Evolutionary conservation across 306 rosid species (phyloP).

Genomic region (Clitoria ternatea): DNA sequence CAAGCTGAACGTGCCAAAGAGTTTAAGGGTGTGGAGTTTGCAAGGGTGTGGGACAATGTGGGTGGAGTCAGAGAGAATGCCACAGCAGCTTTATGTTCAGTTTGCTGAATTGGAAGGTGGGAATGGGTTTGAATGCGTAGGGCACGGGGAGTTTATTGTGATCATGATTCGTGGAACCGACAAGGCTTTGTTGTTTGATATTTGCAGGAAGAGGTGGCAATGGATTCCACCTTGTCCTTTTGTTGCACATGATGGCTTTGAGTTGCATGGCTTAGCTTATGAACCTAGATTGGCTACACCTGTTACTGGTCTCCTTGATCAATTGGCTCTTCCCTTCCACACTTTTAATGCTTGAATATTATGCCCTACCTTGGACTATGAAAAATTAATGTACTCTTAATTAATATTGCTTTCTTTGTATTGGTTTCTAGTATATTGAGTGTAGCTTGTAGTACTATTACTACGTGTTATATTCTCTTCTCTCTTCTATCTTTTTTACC

Average conservation of each 20-base stretch:
- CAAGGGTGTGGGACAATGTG: slow-evolving; percentile 77
- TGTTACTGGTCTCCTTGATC: slow-evolving; percentile 71
- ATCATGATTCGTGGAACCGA: slow-evolving; percentile 49
- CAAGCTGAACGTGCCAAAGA: slow-evolving; percentile 76
- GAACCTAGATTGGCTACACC: slow-evolving; percentile 85
- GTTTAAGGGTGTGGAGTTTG: slow-evolving; percentile 79
- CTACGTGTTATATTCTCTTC: too few relatives aligned
- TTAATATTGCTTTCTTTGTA: too few relatives aligned
- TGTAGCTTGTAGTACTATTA: too few relatives aligned
- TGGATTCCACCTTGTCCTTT: slow-evolving; percentile 97
- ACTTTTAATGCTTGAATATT: slow-evolving; percentile 11
- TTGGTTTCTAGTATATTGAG: too few relatives aligned
- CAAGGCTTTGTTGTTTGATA: slow-evolving; percentile 67
- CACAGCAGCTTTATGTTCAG: slow-evolving; percentile 67
- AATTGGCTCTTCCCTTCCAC: slow-evolving; percentile 57
- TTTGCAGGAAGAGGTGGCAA: slow-evolving; percentile 65
- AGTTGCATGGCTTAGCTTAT: slow-evolving; percentile 81
- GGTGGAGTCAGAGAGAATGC: slow-evolving; percentile 96
- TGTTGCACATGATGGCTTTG: slow-evolving; percentile 24
- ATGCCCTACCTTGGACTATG: too few relatives aligned
- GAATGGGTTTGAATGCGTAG: slow-evolving; percentile 72
- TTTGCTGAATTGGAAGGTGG: slow-evolving; percentile 62
- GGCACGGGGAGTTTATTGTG: slow-evolving; percentile 71
- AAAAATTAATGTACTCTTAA: too few relatives aligned
- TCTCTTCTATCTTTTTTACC: too few relatives aligned